phyloP scores from a whole-genome alignment of 2,329 filamentous ascomycete genomes.

The Penicillium frequentans region DNA sequence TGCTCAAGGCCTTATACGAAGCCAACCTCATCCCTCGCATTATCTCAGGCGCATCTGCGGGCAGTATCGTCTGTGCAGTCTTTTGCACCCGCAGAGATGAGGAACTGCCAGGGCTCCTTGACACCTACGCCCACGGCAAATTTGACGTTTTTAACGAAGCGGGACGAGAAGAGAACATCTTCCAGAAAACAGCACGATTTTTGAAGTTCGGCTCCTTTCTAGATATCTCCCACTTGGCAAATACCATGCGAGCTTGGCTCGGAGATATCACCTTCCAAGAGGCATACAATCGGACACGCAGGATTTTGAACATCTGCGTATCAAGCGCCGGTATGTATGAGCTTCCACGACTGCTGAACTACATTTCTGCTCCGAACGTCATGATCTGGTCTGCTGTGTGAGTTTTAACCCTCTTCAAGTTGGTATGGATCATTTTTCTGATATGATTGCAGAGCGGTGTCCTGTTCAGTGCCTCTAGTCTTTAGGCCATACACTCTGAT shows the following conservation, averaged over 20 bases:
- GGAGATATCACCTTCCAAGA: constrained; percentile 94
- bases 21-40: constrained; percentile 75
- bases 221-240: constrained; percentile 76
- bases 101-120: constrained; percentile 69
- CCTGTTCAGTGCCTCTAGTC: constrained; percentile 85
- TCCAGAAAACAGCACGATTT: constrained; percentile 69
- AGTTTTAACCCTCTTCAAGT: constrained; percentile 28
- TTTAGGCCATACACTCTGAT: constrained; percentile 78
- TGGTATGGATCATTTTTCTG: constrained; percentile 3
- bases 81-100: constrained; percentile 76
- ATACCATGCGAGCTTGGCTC: constrained; percentile 77
- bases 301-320: constrained; percentile 91
- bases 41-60: constrained; percentile 83
- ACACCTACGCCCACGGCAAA: constrained; percentile 75
- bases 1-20: constrained; percentile 78
- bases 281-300: constrained; percentile 88
- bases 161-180: constrained; percentile 59
- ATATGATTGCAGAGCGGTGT: constrained; percentile 63
- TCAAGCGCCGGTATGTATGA: constrained; percentile 87
- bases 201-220: constrained; percentile 82
- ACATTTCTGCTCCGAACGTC: constrained; percentile 89
- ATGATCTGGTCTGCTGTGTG: constrained; percentile 92
- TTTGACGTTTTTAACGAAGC: constrained; percentile 74
- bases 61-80: constrained; percentile 80
- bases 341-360: constrained; percentile 82